A percentile compares a stretch with the other conserved stretches of the same genome.
phyloP scores from a whole-genome alignment of 2,329 filamentous ascomycete genomes.

The Aaosphaeria arxii region DNA sequence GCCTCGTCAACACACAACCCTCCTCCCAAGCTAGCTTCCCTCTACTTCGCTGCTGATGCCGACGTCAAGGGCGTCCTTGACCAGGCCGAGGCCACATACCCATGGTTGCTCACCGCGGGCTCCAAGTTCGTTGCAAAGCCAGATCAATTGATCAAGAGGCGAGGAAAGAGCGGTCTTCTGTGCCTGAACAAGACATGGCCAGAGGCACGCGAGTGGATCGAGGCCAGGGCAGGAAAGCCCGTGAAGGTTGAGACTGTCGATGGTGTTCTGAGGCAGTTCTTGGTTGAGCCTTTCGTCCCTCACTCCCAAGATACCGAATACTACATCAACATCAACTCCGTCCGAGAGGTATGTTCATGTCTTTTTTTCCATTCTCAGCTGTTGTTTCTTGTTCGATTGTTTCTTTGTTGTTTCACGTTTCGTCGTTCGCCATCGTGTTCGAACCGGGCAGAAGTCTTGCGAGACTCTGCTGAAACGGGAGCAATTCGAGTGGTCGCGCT shows the following conservation, averaged over 20 bases:
- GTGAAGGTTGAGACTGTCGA: conserved; percentile 90
- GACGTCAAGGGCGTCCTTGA: conserved; percentile 81
- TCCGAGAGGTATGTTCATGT: conserved; percentile 82
- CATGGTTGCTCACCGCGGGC: conserved; percentile 81
- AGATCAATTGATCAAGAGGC: conserved; percentile 99
- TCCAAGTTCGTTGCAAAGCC: conserved; percentile 98
- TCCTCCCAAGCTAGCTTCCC: conserved; percentile 81
- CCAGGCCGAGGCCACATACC: conserved; percentile 94
- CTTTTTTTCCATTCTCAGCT: conserved; percentile 10
- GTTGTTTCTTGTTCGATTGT: conserved; percentile 4
- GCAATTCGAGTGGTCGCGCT: not conserved
- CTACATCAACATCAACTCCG: conserved; percentile 99
- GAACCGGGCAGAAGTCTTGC: not conserved
- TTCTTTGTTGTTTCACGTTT: not conserved
- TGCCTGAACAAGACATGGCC: conserved; percentile 96
- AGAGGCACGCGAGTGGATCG: conserved; percentile 92
- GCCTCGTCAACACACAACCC: conserved; percentile 84
- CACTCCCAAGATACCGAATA: conserved; percentile 95
- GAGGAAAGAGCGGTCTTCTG: conserved; percentile 96
- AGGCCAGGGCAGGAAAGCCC: conserved; percentile 83
- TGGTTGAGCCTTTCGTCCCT: conserved; percentile 97
- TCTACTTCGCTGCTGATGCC: conserved; percentile 89
- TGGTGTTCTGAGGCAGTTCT: conserved; percentile 87
- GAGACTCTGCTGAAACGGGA: not conserved
- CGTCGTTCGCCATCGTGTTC: not conserved